Conservation (phyloP, 2,329 filamentous ascomycete species). For the Aschersonia sp. region DNA sequence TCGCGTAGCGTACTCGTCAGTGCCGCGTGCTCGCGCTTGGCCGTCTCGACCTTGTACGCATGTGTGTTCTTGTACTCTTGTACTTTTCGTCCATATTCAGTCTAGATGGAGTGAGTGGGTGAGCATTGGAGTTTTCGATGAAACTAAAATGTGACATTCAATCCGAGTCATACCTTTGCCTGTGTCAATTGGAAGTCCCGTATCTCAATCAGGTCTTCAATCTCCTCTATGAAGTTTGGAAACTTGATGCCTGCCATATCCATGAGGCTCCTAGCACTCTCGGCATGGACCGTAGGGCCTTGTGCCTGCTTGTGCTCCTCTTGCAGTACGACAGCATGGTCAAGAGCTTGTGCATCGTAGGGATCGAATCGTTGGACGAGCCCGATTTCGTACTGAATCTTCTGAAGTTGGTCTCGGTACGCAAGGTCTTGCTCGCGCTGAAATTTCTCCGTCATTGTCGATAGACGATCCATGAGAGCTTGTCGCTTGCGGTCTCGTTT, state of each 20-base stretch:
- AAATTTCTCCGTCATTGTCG: slow-evolving; percentile 63
- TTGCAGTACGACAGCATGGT: slow-evolving; percentile 53
- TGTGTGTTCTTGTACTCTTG: slow-evolving; percentile 45
- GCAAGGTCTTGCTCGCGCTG: slow-evolving; percentile 67
- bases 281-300: slow-evolving; percentile 21
- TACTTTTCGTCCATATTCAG: slow-evolving; percentile 48
- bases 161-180: slow-evolving; percentile 46
- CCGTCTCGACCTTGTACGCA: slow-evolving; percentile 47
- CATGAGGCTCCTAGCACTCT: slow-evolving; percentile 39
- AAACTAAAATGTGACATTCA: too few species aligned
- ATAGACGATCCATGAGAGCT: slow-evolving; percentile 65
- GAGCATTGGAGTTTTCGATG: too few species aligned
- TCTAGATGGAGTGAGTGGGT: slow-evolving; percentile 21
- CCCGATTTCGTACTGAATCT: slow-evolving; percentile 81
- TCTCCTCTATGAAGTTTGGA: slow-evolving; percentile 67
- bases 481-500: slow-evolving; percentile 88
- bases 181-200: slow-evolving; percentile 71
- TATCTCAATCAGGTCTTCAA: slow-evolving; percentile 80
- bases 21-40: slow-evolving; percentile 44
- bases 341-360: slow-evolving; percentile 58
- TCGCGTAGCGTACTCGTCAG: slow-evolving; percentile 48
- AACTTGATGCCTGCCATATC: slow-evolving; percentile 76
- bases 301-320: slow-evolving; percentile 36
- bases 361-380: slow-evolving; percentile 76
- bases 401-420: slow-evolving; percentile 80